phyloP scores from a whole-genome alignment of 495 filamentous ascomycete species.

The Penicillium chermesinum region DNA sequence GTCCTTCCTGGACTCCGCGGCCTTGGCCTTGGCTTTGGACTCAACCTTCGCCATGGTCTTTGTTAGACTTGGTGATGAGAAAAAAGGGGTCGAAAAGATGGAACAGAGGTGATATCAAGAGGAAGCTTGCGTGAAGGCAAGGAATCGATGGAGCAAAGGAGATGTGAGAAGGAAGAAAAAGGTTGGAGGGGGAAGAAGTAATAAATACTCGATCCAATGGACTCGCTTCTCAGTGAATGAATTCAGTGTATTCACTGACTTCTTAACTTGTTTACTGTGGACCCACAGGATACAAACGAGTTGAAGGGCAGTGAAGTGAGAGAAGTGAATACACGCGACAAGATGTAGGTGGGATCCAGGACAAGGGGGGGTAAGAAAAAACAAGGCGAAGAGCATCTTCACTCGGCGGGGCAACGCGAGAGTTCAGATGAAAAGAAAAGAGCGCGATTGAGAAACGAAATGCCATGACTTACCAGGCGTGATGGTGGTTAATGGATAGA shows the following conservation, averaged over 20 bases:
- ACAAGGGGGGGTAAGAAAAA: conserved; percentile 1
- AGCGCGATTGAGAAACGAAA: neutral
- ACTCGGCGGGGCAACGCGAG: neutral
- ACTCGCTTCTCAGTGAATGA: too few relatives aligned
- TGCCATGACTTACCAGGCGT: conserved; percentile 3
- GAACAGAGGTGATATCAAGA: too few relatives aligned
- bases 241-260: too few relatives aligned
- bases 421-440: conserved; percentile 3
- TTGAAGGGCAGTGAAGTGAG: neutral
- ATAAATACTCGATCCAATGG: too few relatives aligned
- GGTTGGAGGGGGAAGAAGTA: neutral
- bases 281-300: too few relatives aligned
- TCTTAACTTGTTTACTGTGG: too few relatives aligned
- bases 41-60: too few relatives aligned
- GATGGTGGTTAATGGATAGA: neutral
- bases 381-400: too few relatives aligned
- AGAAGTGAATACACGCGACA: neutral
- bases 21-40: neutral
- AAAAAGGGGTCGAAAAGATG: conserved; percentile 2
- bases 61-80: neutral
- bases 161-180: neutral
- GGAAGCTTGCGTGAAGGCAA: neutral
- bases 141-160: neutral
- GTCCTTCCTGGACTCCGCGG: too few relatives aligned
- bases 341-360: neutral